These are phyloP conservation scores for Opeltia flavorubescens DNA, from an alignment of 495 filamentous ascomycete species.

Conservation along the genomic window DNA sequence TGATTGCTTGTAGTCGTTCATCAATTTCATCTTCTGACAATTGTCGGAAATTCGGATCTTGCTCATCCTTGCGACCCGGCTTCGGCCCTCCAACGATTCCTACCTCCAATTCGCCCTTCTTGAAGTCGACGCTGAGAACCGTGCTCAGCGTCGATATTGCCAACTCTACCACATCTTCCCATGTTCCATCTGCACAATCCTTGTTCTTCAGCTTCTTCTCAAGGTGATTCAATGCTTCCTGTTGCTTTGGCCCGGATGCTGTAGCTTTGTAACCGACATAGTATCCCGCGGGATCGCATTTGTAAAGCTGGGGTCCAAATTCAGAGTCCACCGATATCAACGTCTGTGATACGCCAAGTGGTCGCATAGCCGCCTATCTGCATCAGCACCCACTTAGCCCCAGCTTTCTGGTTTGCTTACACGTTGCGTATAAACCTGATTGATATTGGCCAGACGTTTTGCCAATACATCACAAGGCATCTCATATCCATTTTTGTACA, in stretches of 20 bases:
- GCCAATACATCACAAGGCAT: constrained; percentile 96
- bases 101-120: constrained; percentile 96
- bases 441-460: constrained; percentile 96
- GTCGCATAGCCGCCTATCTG: constrained; percentile 87
- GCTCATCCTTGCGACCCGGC: constrained; percentile 65
- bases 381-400: no score
- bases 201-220: constrained; percentile 99
- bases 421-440: constrained; percentile 95
- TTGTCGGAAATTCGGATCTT: constrained; percentile 63
- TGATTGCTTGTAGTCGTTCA: constrained; percentile 91
- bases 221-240: constrained; percentile 91
- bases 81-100: constrained; percentile 83
- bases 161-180: constrained; percentile 96
- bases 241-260: constrained; percentile 90
- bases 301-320: constrained; percentile 91
- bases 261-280: constrained; percentile 97
- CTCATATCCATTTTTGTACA: constrained; percentile 97
- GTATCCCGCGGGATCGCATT: constrained; percentile 95
- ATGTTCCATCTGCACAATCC: constrained; percentile 79
- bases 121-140: constrained; percentile 96
- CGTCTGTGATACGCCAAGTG: constrained; percentile 86
- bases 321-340: constrained; percentile 88
- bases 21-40: constrained; percentile 97
- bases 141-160: constrained; percentile 89
- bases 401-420: constrained; percentile 35